Conservation (phyloP, 2,329 filamentous ascomycete species). For the Penicillium sp. region DNA sequence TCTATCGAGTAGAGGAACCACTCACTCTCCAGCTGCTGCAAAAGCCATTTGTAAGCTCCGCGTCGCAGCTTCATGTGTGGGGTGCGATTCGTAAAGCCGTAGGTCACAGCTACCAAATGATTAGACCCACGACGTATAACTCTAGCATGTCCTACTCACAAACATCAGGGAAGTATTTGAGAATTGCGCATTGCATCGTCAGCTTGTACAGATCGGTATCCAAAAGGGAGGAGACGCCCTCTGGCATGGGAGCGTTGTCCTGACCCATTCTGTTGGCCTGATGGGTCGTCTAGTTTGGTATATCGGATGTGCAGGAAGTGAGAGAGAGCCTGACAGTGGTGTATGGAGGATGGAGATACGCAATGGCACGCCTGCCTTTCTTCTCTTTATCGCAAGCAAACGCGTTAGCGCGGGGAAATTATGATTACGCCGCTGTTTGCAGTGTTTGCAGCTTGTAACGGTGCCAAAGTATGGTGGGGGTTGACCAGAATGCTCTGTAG, state of each 20-base stretch:
- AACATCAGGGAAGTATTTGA: slow-evolving; percentile 82
- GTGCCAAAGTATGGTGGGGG: neutral
- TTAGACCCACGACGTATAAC: slow-evolving; percentile 2
- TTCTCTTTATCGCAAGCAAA: neutral
- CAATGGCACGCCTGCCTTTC: neutral
- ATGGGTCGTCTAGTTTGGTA: neutral
- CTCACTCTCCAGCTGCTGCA: slow-evolving; percentile 76
- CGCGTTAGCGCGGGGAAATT: slow-evolving; percentile 11
- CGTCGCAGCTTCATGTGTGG: slow-evolving; percentile 88
- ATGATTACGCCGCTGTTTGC: slow-evolving; percentile 16
- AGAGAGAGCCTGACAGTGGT: neutral
- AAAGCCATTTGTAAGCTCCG: slow-evolving; percentile 79
- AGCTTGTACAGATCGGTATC: slow-evolving; percentile 92
- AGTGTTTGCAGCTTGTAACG: slow-evolving; percentile 18
- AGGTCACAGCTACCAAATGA: slow-evolving; percentile 65
- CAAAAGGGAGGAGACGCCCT: slow-evolving; percentile 78
- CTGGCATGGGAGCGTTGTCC: slow-evolving; percentile 43
- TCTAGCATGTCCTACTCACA: slow-evolving; percentile 33
- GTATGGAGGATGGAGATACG: neutral
- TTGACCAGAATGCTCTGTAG: neutral
- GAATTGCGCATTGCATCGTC: slow-evolving; percentile 97
- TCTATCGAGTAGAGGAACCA: slow-evolving; percentile 1
- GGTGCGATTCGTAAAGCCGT: slow-evolving; percentile 93
- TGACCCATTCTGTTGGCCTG: slow-evolving; percentile 28
- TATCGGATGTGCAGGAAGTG: neutral